phyloP scores from a whole-genome alignment of 2,329 filamentous ascomycete genomes.

The Fusarium tricinctum region DNA sequence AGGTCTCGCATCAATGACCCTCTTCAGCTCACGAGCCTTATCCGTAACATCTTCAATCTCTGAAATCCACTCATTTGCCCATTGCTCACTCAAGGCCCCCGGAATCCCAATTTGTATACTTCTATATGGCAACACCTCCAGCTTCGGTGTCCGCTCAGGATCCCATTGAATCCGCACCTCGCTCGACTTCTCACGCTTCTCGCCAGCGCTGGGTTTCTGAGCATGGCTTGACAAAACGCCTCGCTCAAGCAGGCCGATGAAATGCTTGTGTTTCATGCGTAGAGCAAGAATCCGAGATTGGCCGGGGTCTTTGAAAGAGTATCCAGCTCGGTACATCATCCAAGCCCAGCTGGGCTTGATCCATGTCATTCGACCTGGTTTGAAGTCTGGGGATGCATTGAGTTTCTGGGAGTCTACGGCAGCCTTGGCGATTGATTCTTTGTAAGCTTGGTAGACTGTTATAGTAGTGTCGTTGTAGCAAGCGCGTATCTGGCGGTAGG shows the following conservation, averaged over 20 bases:
- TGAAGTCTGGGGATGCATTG: slow-evolving; percentile 66
- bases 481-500: slow-evolving; percentile 67
- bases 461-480: slow-evolving; percentile 64
- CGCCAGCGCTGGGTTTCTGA: slow-evolving; percentile 1
- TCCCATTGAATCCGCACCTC: slow-evolving; percentile 74
- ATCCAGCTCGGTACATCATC: slow-evolving; percentile 75
- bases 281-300: slow-evolving; percentile 71
- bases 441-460: slow-evolving; percentile 75
- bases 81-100: slow-evolving; percentile 59
- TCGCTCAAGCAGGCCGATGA: slow-evolving; percentile 61
- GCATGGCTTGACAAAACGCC: slow-evolving; percentile 53
- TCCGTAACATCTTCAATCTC: slow-evolving; percentile 72
- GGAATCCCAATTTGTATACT: slow-evolving; percentile 75
- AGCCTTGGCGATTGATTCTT: slow-evolving; percentile 63
- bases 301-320: slow-evolving; percentile 67
- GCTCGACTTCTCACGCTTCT: slow-evolving; percentile 48
- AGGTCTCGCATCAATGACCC: slow-evolving; percentile 58
- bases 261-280: slow-evolving; percentile 65
- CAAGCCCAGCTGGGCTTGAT: slow-evolving; percentile 74
- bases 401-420: slow-evolving; percentile 67
- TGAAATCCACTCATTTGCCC: slow-evolving; percentile 66
- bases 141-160: slow-evolving; percentile 65
- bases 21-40: slow-evolving; percentile 63
- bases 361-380: slow-evolving; percentile 72
- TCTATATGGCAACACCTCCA: slow-evolving; percentile 63